Evolutionary conservation across 768 basidiomycete genomes (phyloP), one percentile per base, ranked within the genome.

Genomic region (Suillus americanus): DNA sequence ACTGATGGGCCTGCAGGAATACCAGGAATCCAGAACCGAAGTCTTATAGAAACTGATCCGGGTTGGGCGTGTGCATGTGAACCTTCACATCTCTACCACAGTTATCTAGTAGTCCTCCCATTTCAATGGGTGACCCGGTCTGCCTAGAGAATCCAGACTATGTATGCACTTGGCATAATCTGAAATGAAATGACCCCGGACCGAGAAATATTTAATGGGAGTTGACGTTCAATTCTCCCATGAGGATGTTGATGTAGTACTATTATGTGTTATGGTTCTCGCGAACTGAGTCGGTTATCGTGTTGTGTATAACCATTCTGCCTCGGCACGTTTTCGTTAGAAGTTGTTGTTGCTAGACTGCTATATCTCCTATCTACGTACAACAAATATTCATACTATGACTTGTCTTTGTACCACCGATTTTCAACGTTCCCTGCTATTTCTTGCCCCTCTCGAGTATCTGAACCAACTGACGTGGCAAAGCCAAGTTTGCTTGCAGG

Each of bases 291-390:
- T 33, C 33, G 5, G 33, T 33, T 6, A 33, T 33, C 6, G 33
- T 33, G 30, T 30, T 81, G 80, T 4, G 2, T 1, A 18, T 57
- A n/a, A 56, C 4, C 4, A 18, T 30, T 38, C 16, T 40, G 23
- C 56, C 23, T 38, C 37, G 1, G 14, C 8, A 3, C 14, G 14
- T 13, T 7, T 38, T 57, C 37, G 23, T 25, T 25, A 57, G 23
- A 57, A 16, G 25, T 18, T 25, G 4, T 8, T 5, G n/a, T 37
- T 30, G 50, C 12, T 28, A 30, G 50, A 50, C 14, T 50, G 25
- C 46, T 25, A 9, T 35, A 35, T 4, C 30, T 18, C 28, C 13
- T 10, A 30, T 8, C 16, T 23, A 10, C 40, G 56, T 57, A 57
- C 37, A 57, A 16, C 23, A 57, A 16, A 25, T 55, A 23, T 37